Evolutionary conservation across 208 protist genomes (phyloP).

Genomic region (Trypanosoma rangeli): DNA sequence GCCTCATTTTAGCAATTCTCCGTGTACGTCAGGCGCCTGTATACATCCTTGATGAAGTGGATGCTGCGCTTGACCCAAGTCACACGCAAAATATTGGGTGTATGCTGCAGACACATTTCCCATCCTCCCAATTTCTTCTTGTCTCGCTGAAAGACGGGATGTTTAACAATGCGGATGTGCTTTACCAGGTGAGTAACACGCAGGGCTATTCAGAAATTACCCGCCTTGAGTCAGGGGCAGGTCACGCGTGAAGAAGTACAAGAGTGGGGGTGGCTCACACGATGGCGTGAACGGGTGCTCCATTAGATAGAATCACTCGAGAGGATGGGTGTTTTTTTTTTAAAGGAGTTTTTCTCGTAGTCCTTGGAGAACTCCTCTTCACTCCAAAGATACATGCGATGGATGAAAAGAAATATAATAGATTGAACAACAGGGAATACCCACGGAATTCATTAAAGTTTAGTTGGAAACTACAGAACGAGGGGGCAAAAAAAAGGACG

Average conservation of each 20-base stretch:
- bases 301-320: too few species aligned
- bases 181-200: conserved; percentile 97
- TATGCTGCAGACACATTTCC: conserved; percentile 98
- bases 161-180: conserved; percentile 99
- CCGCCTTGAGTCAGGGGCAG: conserved; percentile 41
- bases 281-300: too few species aligned
- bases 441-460: too few species aligned
- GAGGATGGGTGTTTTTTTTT: too few species aligned
- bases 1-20: conserved; percentile 98
- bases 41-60: conserved; percentile 99
- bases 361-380: too few species aligned
- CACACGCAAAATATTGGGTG: conserved; percentile 99
- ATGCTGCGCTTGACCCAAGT: conserved; percentile 99
- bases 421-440: too few species aligned
- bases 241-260: neutral
- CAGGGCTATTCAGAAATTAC: conserved; percentile 88
- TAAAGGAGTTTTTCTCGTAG: too few species aligned
- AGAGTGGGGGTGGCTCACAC: neutral
- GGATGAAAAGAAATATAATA: too few species aligned
- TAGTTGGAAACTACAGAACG: too few species aligned
- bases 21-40: conserved; percentile 99
- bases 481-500: too few species aligned
- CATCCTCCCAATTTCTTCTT: conserved; percentile 98
- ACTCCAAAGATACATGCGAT: too few species aligned
- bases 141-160: conserved; percentile 99